Conservation (phyloP, 73 alveolate genomes). For the Tetrahymena thermophila region DNA sequence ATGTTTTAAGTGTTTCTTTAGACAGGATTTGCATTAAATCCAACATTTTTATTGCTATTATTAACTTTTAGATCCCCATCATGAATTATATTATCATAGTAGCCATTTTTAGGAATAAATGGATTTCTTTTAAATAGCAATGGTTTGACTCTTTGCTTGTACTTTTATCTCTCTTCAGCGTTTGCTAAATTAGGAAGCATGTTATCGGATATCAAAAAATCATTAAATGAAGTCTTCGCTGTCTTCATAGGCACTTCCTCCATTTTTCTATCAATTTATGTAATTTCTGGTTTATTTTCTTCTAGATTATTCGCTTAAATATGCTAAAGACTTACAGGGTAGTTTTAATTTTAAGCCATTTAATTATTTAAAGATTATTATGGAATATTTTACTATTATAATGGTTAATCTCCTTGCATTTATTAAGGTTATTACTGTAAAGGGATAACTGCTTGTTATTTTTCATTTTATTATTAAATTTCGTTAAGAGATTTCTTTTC, state of each 20-base stretch:
- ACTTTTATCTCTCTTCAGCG: neutral
- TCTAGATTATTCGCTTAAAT: neutral
- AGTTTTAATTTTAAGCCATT: neutral
- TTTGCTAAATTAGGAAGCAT: neutral
- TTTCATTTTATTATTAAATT: no score
- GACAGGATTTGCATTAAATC: neutral
- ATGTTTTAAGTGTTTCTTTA: no score
- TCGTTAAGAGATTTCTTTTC: neutral
- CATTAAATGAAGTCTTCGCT: neutral
- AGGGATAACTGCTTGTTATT: neutral
- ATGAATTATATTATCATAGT: neutral
- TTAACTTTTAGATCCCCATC: neutral
- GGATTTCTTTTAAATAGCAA: neutral
- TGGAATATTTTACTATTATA: no score
- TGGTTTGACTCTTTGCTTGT: neutral
- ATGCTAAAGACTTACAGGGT: neutral
- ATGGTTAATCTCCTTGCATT: no score
- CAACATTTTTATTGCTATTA: neutral
- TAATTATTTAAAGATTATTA: neutral
- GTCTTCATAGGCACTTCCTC: neutral
- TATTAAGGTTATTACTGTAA: no score
- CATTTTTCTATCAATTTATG: neutral
- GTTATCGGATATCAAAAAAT: neutral
- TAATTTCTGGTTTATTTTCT: neutral
- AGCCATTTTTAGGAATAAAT: neutral